Percentiles rank a stretch among this genome's conserved stretches.
Conservation (phyloP, 176 grass and related monocot species). For the Phoenix roebelenii region DNA sequence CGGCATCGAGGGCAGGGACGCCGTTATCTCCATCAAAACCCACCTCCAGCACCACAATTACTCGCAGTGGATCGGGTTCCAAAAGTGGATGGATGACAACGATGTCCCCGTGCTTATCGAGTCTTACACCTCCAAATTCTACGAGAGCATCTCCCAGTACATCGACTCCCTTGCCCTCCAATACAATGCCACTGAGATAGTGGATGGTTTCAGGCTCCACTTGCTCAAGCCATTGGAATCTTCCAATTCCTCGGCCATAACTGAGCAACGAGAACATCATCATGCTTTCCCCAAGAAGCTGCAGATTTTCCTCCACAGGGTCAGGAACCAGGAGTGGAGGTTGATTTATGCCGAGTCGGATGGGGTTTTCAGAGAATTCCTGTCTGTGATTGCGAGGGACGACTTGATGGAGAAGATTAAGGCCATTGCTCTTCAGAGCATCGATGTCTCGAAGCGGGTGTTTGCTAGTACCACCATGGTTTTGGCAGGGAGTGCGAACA, state of each 20-base stretch:
- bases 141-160: slow-evolving; percentile 82
- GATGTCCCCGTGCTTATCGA: slow-evolving; percentile 68
- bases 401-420: slow-evolving; percentile 77
- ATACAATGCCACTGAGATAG: slow-evolving; percentile 91
- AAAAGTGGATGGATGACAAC: slow-evolving; percentile 85
- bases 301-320: slow-evolving; percentile 30
- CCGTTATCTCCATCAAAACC: slow-evolving; percentile 70
- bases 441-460: slow-evolving; percentile 52
- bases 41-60: slow-evolving; percentile 89
- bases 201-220: slow-evolving; percentile 66
- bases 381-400: slow-evolving; percentile 50
- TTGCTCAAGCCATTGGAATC: slow-evolving; percentile 49
- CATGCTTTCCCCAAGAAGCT: slow-evolving; percentile 65
- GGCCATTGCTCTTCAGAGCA: slow-evolving; percentile 61
- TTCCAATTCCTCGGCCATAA: slow-evolving; percentile 11
- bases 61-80: slow-evolving; percentile 78
- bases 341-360: slow-evolving; percentile 69
- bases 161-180: slow-evolving; percentile 57
- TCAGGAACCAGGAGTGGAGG: slow-evolving; percentile 73
- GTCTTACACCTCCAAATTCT: slow-evolving; percentile 68
- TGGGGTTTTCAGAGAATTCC: slow-evolving; percentile 59
- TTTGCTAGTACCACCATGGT: slow-evolving; percentile 63
- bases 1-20: slow-evolving; percentile 84
- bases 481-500: slow-evolving; percentile 64
- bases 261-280: slow-evolving; percentile 28